Base-by-base conservation (phyloP, 371 early-diverging fungal species). In the Mortierella sp. region DNA sequence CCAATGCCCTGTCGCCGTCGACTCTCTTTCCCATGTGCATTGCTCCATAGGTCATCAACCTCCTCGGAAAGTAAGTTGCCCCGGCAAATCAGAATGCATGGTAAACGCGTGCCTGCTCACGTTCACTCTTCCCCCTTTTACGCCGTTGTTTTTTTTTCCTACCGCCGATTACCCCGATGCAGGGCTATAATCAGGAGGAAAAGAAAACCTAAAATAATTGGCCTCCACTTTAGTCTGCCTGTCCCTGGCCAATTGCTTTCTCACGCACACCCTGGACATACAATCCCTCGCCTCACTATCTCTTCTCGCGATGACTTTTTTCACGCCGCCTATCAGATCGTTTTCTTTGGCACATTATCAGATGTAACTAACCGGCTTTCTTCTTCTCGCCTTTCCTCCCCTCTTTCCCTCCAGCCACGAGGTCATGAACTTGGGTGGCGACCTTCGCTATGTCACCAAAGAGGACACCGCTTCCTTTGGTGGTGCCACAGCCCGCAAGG, bases 351-450 rank as follows among this genome's bases (percentile, higher is more conserved):
- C 61, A 19, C 40, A 8, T 51, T 70, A 71, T 50, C 51, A 53
- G 73, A 72, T 54, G 11, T 53, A 34, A 14, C 40, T 6, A 31
- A 59, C 59, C 4, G 26, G 14, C 14, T 31, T 48, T 46, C 16
- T 50, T 50, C 16, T 16, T 16, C 16, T 16, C 16, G 16, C 16
- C 3, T 50, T 16, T 31, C 19, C 16, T 31, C 54, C 24, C 54
- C n/a, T 61, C 59, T 13, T 26, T 16, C 43, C 28, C 8, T 57
- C 34, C 19, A 95, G 94, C 81, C 95, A 94, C 74, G 95, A 95
- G 87, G 88, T 95, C 24, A 95, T 95, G 95, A 96, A 96, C 79
- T 80, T 94, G 10, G 76, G 89, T 31, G 91, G 91, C 3, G 95
- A 95, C 76, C 91, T 90, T 88, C 90, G 95, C n/a, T 95, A 95